Evolutionary conservation across 148 eudicot genomes (phyloP), one percentile per base, ranked within the genome.

Genomic region (Arctostaphylos glauca): DNA sequence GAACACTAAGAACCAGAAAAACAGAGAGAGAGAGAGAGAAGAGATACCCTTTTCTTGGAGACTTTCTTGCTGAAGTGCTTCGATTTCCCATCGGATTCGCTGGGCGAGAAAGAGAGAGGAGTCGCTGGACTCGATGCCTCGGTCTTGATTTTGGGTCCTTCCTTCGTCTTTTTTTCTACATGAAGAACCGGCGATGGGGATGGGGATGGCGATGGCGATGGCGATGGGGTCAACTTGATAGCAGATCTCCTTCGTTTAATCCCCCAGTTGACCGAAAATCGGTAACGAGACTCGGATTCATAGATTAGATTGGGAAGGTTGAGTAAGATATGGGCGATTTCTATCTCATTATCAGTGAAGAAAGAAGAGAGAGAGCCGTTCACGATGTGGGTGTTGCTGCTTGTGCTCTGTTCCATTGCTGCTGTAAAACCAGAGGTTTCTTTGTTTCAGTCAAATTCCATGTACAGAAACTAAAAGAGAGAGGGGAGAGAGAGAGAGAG

Each of bases 21-120:
- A 50, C 9, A 43, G 4, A 47, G 46, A 64, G 7, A 19, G 8
- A 21, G 50, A 56, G 38, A 48, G 25, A 47, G 10, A 66, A 58
- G 58, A 80, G 1, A 43, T 75, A 87, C 89, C 87, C 78, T 82
- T 62, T 82, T 81, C 56, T 76, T 86, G 60, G 71, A 80, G 44
- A 9, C 5, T 83, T 83, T 86, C 64, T 64, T 80, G 43, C 10
- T 38, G 66, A 72, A 54, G 50, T 56, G 81, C 21, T 49, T 58
- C 1, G 84, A 50, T 64, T 86, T 84, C 3, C 38, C 86, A 77
- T 86, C 84, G n/a, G 87, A 84, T 80, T 87, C 89, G 79, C 87
- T 80, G 8, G 87, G 83, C 2, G 80, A 79, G 59, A 87, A 87
- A 12, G 76, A 74, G 52, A 87, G 87, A 25, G 89, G 89, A 12